A percentile compares a stretch with the other conserved stretches of the same genome.
Evolutionary conservation across 1,284 basidiomycete genomes (phyloP).

Genomic region (Fistulina hepatica): DNA sequence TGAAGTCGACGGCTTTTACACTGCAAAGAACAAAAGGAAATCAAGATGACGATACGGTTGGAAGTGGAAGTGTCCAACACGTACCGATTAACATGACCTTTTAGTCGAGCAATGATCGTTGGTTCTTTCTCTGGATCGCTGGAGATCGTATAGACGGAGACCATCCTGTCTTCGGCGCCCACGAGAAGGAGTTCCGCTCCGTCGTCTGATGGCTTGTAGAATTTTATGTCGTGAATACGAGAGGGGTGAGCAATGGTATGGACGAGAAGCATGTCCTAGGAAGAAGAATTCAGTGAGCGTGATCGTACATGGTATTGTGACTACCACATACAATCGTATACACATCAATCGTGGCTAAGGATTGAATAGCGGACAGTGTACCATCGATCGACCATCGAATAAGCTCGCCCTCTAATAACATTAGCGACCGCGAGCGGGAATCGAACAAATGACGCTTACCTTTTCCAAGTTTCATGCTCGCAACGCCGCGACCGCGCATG

Average conservation of each 20-base stretch:
- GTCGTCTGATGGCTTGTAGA: constrained; percentile 45
- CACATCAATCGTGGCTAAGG: constrained; percentile 67
- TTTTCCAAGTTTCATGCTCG: constrained; percentile 79
- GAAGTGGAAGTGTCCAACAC: constrained; percentile 14
- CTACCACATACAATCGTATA: constrained; percentile 58
- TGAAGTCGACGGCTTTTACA: constrained; percentile 60
- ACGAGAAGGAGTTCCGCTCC: constrained; percentile 62
- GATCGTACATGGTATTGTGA: neutral
- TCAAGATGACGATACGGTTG: constrained; percentile 3
- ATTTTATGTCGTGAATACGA: constrained; percentile 71
- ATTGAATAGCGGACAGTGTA: constrained; percentile 67
- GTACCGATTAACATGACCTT: constrained; percentile 68
- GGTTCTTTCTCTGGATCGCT: constrained; percentile 33
- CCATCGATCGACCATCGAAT: constrained; percentile 78
- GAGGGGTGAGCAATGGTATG: constrained; percentile 65
- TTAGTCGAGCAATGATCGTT: constrained; percentile 46
- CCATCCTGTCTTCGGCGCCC: constrained; percentile 78
- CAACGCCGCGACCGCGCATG: constrained; percentile 86
- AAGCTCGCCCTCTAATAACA: constrained; percentile 65
- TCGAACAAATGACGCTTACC: constrained; percentile 35
- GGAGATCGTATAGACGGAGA: constrained; percentile 58
- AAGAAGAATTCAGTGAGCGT: constrained; percentile 3
- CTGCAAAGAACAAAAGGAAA: constrained; percentile 24
- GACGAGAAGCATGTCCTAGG: constrained; percentile 59
- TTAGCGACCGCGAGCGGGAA: neutral